Evolutionary conservation across 169 alveolate species (phyloP), one percentile per base, ranked within the genome.

Genomic region (Eimeria praecox): DNA sequence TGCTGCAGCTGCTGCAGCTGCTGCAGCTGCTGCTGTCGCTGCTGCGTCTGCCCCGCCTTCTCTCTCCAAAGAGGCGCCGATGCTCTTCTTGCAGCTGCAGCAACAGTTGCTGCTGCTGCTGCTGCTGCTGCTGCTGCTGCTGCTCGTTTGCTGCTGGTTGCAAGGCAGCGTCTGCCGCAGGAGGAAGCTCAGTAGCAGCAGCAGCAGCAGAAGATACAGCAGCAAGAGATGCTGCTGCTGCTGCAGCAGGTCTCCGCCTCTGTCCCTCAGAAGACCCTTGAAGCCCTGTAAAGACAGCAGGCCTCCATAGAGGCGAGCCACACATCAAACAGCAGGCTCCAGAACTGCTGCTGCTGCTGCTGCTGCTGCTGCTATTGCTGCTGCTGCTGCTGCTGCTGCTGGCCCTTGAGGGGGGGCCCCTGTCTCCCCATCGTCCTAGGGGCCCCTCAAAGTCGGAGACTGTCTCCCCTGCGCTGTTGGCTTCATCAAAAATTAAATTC

Each of bases 11-110:
- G 91, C 91, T 83, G 77, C 71, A 54, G 91, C 91, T 83, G 77
- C 71, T 83, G 91, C 91, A 83, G 91, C 75, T 83, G 91, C 91
- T 83, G 91, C 91, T 52, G 56, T 54, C 75, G 91, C 91, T 83
- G 75, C 64, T 54, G 30, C 71, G 71, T 30, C 91, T 49, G 3
- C 56, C 69, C 35, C 3, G 30, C 52, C 8, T 49, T 52, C 54
- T 12, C 75, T 83, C 91, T 14, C 62, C 46, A 27, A 44, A 3
- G 91, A 52, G 49, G 24, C 91, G 46, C 30, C 46, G 90, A 22
- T 24, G 90, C 69, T 20, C 16, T 42, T 44, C 30, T 54, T 80
- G 90, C 90, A n/a, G 69, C 90, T 16, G 49, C 42, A 30, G 85
- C 54, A 56, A 6, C 66, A 42, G 35, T 42, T 64, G 30, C 24